phyloP scores from a whole-genome alignment of 257 asterid species.

The Gentiana macrophylla region DNA sequence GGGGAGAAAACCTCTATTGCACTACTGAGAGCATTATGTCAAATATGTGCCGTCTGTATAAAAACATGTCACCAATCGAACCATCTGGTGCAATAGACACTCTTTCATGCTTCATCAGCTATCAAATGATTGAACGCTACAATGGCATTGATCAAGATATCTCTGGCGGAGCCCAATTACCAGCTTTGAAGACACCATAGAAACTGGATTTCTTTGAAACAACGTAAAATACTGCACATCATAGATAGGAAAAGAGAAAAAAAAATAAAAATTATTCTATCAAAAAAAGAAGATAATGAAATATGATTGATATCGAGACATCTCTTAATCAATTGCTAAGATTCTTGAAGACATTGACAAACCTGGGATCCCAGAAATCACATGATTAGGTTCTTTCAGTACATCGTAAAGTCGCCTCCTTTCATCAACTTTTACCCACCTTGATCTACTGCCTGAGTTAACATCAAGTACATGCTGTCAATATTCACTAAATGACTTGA shows the following conservation, averaged over 20 bases:
- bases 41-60: no score
- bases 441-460: constrained; percentile 31
- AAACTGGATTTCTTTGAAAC: constrained; percentile 67
- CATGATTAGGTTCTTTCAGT: constrained; percentile 40
- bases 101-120: no score
- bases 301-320: neutral
- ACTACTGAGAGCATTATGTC: no score
- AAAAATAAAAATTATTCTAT: neutral
- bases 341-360: constrained; percentile 8
- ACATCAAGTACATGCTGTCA: neutral
- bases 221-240: constrained; percentile 52
- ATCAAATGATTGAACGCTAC: no score
- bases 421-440: constrained; percentile 66
- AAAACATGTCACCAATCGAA: no score
- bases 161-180: constrained; percentile 66
- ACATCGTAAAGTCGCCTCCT: constrained; percentile 59
- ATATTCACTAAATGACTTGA: no score
- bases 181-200: constrained; percentile 59
- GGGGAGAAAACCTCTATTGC: no score
- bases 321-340: no score
- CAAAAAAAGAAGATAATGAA: neutral
- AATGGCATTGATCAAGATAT: constrained; percentile 17
- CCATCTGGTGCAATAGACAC: no score
- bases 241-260: neutral
- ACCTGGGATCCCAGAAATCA: constrained; percentile 91